A percentile compares a stretch with the other conserved stretches of the same genome.
Conservation (phyloP, 1,284 basidiomycete species). For the Volvariella volvacea region DNA sequence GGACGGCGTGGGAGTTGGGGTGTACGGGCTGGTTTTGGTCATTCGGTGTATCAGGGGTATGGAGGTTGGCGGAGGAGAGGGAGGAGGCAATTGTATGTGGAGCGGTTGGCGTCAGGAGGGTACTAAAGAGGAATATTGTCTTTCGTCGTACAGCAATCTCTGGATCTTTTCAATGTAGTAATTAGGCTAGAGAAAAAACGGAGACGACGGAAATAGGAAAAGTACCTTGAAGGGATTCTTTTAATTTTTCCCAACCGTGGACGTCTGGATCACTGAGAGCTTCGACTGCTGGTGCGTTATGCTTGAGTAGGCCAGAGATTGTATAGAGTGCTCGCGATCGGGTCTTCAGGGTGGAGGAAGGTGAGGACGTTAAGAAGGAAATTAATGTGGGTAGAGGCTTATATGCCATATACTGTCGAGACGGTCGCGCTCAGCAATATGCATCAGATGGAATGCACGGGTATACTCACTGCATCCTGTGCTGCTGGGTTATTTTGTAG, state of each 20-base stretch:
- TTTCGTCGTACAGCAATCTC: constrained; percentile 79
- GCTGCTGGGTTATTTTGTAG: constrained; percentile 93
- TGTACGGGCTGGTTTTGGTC: constrained; percentile 37
- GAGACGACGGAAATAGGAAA: background rate
- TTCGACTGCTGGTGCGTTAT: constrained; percentile 65
- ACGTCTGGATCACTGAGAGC: constrained; percentile 44
- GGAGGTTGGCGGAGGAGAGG: constrained; percentile 13
- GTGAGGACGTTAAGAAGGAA: constrained; percentile 52
- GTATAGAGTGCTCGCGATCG: constrained; percentile 86
- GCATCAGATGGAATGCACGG: background rate
- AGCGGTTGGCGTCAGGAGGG: constrained; percentile 60
- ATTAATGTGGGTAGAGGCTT: constrained; percentile 66
- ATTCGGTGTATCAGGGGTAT: constrained; percentile 12
- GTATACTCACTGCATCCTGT: constrained; percentile 68
- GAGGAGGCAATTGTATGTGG: constrained; percentile 6
- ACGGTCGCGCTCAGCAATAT: background rate
- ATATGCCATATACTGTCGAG: constrained; percentile 60
- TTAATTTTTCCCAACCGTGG: constrained; percentile 66
- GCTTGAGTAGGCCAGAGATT: constrained; percentile 81
- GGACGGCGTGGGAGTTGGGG: constrained; percentile 62
- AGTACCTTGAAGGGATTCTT: constrained; percentile 56
- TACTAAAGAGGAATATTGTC: constrained; percentile 77
- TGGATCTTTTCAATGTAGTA: constrained; percentile 45
- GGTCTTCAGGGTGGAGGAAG: constrained; percentile 38
- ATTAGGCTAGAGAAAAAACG: constrained; percentile 10